phyloP scores from a whole-genome alignment of 1,139 yeast species.

The Yamadazyma epiphylla region DNA sequence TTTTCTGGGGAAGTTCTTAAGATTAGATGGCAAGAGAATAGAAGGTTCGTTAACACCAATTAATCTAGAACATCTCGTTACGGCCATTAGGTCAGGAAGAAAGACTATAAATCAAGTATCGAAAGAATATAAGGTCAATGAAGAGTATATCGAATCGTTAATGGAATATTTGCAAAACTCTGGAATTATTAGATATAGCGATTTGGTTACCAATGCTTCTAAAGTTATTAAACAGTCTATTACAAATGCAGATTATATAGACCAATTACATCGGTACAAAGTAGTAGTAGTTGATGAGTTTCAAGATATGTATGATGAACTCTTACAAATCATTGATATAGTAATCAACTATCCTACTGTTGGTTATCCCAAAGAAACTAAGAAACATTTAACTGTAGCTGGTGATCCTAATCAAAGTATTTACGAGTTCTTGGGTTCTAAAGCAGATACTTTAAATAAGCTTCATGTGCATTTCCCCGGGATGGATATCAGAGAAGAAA shows the following conservation, averaged over 20 bases:
- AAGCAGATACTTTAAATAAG: conserved; percentile 25
- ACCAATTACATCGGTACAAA: conserved; percentile 22
- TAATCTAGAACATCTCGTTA: conserved; percentile 29
- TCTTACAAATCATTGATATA: conserved; percentile 41
- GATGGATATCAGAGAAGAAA: conserved; percentile 20
- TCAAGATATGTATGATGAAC: conserved; percentile 62
- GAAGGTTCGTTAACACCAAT: conserved; percentile 24
- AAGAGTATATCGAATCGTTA: conserved; percentile 18
- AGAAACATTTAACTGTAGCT: conserved; percentile 58
- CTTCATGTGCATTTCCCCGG: conserved; percentile 23
- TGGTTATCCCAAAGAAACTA: conserved; percentile 9
- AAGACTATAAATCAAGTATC: conserved; percentile 23
- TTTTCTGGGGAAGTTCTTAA: conserved; percentile 25
- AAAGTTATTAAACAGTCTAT: conserved; percentile 17
- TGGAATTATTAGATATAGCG: conserved; percentile 37
- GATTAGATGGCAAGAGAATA: conserved; percentile 19
- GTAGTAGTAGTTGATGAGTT: conserved; percentile 67
- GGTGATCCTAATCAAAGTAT: conserved; percentile 77
- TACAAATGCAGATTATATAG: conserved; percentile 13
- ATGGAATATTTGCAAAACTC: conserved; percentile 20
- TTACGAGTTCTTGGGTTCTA: conserved; percentile 60
- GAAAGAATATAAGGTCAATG: conserved; percentile 17
- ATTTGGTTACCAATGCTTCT: conserved; percentile 29
- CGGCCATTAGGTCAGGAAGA: conserved; percentile 27
- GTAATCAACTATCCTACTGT: conserved; percentile 30